These are phyloP conservation scores for Sungouiozyma intestinalis DNA, from an alignment of 805 yeast species.

Conservation along the genomic window DNA sequence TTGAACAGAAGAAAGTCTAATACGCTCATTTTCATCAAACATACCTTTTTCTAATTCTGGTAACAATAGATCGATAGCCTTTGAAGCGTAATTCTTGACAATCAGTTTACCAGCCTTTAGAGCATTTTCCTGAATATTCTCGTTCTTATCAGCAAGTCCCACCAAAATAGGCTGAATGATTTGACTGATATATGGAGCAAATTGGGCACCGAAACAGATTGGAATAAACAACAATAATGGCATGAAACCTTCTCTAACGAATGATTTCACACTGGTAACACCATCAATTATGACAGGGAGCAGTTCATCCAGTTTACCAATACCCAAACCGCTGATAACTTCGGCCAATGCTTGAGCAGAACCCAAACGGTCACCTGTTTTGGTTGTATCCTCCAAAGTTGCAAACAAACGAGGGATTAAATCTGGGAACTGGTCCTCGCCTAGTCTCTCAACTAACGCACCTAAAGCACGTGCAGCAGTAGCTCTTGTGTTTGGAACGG, in stretches of 20 bases:
- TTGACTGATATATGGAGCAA: conserved; percentile 76
- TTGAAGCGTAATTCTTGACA: conserved; percentile 82
- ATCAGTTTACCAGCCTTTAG: conserved; percentile 86
- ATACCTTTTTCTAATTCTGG: conserved; percentile 92
- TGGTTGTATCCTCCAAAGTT: conserved; percentile 65
- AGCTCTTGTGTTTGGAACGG: conserved; percentile 93
- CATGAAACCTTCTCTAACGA: conserved; percentile 85
- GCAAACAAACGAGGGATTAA: conserved; percentile 71
- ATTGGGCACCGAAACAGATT: conserved; percentile 85
- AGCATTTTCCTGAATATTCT: conserved; percentile 78
- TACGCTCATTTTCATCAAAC: conserved; percentile 71
- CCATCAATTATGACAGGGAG: conserved; percentile 69
- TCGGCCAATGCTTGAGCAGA: conserved; percentile 96
- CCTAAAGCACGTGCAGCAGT: conserved; percentile 97
- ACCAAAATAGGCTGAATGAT: conserved; percentile 86
- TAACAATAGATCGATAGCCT: conserved; percentile 82
- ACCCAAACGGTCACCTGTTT: conserved; percentile 88
- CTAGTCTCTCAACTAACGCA: conserved; percentile 88
- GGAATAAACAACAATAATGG: conserved; percentile 85
- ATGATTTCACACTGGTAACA: conserved; percentile 55
- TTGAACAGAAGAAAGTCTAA: conserved; percentile 87
- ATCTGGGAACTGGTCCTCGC: conserved; percentile 91
- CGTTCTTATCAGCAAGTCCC: conserved; percentile 86
- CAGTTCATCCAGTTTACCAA: conserved; percentile 76
- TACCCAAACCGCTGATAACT: conserved; percentile 85